Evolutionary conservation across 306 rosid species (phyloP), one percentile per base, ranked within the genome.

Genomic region (Phaseolus lunatus): DNA sequence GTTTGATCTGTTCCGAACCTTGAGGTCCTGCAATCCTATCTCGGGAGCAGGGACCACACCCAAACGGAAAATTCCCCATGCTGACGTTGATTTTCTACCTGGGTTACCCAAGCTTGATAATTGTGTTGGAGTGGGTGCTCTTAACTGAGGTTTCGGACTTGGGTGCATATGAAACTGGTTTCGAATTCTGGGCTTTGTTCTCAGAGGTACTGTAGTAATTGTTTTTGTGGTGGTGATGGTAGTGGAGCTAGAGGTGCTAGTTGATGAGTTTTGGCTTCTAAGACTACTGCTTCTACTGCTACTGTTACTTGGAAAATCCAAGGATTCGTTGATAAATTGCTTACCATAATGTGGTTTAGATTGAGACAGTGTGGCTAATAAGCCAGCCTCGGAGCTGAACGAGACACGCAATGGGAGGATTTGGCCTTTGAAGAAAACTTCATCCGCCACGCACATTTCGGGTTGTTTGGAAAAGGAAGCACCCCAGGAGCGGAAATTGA

Each of bases 371-470:
- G 68, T 29, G 44, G 65, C 44, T 39, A 48, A 54, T 15, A 71
- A 67, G 26, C 87, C 81, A 19, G 68, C 50, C 1, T 85, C 84
- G 5, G 98, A 86, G 88, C 91, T 88, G 35, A 82, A 82, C 0
- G 96, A 86, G 76, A 62, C 78, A 4, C 88, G 92, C 4, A 85
- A 73, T 0, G 99, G 99, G 2, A 95, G 90, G 31, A 95, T 84
- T 77, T 88, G 91, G 9, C 99, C 99, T 64, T 78, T 78, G 56
- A 88, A 92, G 87, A 95, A 89, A 19, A 95, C 87, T 31, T 95
- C 96, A 37, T 95, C 99, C 0, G 99, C 99, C 0, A 77, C 82
- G 18, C 97, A 95, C 97, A 95, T 95, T 79, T 85, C 70, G 0
- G 86, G 70, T 8, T 73, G 85, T 9, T 78, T 31, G 41, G 76